phyloP scores from a whole-genome alignment of 2,329 filamentous ascomycete genomes.

The Orbilia ellipsospora region DNA sequence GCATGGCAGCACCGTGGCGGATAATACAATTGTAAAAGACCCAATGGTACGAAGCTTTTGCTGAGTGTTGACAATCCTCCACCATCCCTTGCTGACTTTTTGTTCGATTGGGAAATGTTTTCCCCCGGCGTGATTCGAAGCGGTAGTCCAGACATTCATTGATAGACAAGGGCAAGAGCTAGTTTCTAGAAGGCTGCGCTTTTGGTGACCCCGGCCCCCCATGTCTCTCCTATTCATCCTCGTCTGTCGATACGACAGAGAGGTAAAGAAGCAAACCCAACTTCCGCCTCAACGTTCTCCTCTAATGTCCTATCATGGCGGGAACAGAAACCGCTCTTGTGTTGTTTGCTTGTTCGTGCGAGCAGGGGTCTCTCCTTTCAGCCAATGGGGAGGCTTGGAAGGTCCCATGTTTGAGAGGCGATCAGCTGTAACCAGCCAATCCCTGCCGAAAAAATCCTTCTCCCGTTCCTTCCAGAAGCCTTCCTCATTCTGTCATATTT shows the following conservation, averaged over 20 bases:
- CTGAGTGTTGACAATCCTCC: slow-evolving; percentile 15
- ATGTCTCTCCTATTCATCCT: neutral
- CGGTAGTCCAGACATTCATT: slow-evolving; percentile 1
- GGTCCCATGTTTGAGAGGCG: slow-evolving; percentile 12
- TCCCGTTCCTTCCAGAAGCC: slow-evolving; percentile 48
- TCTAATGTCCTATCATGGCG: slow-evolving; percentile 6
- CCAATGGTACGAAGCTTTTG: neutral
- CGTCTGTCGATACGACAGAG: neutral
- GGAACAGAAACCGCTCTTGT: neutral
- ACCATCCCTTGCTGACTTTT: slow-evolving; percentile 1
- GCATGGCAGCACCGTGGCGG: slow-evolving; percentile 11
- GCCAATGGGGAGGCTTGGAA: slow-evolving; percentile 34
- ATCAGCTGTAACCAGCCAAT: slow-evolving; percentile 13
- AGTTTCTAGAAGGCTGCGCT: slow-evolving; percentile 23
- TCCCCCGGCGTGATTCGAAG: slow-evolving; percentile 21
- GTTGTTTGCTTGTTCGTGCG: slow-evolving; percentile 14
- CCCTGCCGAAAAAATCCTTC: slow-evolving; percentile 39
- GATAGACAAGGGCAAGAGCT: neutral
- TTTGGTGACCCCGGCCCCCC: slow-evolving; percentile 3
- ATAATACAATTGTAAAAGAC: neutral
- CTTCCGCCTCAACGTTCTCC: neutral
- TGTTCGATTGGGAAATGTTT: slow-evolving; percentile 33
- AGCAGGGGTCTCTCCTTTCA: neutral
- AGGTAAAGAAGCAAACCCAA: slow-evolving; percentile 1
- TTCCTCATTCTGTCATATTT: slow-evolving; percentile 29